Conservation (phyloP, 148 eudicot species). For the Pouteria glomerata region DNA sequence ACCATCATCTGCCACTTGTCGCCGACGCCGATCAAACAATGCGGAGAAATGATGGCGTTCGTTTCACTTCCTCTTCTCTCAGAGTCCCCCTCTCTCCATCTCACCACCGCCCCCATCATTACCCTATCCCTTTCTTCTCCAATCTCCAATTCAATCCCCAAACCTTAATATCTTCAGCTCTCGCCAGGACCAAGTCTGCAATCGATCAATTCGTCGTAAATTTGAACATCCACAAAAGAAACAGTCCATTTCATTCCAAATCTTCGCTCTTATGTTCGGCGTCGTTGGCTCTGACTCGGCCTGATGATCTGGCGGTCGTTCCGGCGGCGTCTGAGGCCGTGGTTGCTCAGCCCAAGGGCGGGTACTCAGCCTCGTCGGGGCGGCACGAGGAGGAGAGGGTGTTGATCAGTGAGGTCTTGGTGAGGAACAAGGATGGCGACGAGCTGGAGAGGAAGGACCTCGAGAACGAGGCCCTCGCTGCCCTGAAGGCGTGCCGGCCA, state of each 20-base stretch:
- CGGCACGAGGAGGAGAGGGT: slow-evolving; percentile 85
- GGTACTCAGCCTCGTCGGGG: slow-evolving; percentile 24
- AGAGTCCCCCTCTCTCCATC: slow-evolving; percentile 30
- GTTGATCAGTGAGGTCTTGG: slow-evolving; percentile 83
- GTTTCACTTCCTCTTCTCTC: slow-evolving; percentile 55
- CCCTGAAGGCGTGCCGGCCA: slow-evolving; percentile 71
- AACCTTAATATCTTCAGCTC: slow-evolving; percentile 26
- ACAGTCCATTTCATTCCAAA: slow-evolving; percentile 3
- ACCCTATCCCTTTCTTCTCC: slow-evolving; percentile 14
- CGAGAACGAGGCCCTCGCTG: slow-evolving; percentile 73
- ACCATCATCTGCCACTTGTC: neutral
- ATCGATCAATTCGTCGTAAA: slow-evolving; percentile 2
- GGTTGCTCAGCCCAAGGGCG: slow-evolving; percentile 20
- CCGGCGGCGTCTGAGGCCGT: slow-evolving; percentile 10
- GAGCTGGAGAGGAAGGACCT: slow-evolving; percentile 79
- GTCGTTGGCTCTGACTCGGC: slow-evolving; percentile 28
- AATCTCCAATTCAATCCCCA: slow-evolving; percentile 43
- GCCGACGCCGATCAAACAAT: slow-evolving; percentile 21
- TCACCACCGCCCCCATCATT: slow-evolving; percentile 11
- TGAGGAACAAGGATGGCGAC: slow-evolving; percentile 88
- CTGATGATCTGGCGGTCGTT: slow-evolving; percentile 16
- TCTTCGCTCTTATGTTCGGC: slow-evolving; percentile 49
- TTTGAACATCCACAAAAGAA: neutral
- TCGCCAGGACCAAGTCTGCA: slow-evolving; percentile 26
- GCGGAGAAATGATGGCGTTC: slow-evolving; percentile 49